phyloP scores from a whole-genome alignment of 2,329 filamentous ascomycete genomes.

The Paraphaeosphaeria minitans region DNA sequence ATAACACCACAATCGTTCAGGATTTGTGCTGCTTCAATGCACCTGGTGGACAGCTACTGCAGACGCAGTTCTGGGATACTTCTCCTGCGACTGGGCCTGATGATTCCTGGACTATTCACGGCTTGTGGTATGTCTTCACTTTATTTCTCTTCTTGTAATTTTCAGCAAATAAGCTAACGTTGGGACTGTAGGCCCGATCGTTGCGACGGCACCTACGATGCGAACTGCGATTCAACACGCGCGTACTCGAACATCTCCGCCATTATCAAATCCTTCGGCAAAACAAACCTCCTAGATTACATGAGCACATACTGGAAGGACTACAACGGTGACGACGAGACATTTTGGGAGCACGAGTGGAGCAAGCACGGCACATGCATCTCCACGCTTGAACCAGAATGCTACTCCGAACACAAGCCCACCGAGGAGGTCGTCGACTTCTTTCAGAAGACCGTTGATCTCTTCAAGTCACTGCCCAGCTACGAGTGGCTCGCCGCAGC shows the following conservation, averaged over 20 bases:
- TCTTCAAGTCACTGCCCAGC: slow-evolving; percentile 70
- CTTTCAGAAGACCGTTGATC: slow-evolving; percentile 67
- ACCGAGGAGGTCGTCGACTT: slow-evolving; percentile 71
- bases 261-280: slow-evolving; percentile 62
- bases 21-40: slow-evolving; percentile 77
- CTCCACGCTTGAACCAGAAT: slow-evolving; percentile 67
- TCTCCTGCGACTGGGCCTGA: slow-evolving; percentile 66
- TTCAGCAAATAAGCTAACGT: not conserved
- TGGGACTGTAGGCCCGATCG: slow-evolving; percentile 51
- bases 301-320: slow-evolving; percentile 78
- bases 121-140: slow-evolving; percentile 60
- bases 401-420: slow-evolving; percentile 63
- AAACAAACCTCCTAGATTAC: slow-evolving; percentile 63
- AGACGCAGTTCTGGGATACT: slow-evolving; percentile 80
- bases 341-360: slow-evolving; percentile 74
- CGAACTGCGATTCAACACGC: slow-evolving; percentile 66
- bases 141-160: not conserved
- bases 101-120: slow-evolving; percentile 77
- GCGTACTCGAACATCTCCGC: slow-evolving; percentile 68
- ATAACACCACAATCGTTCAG: slow-evolving; percentile 63
- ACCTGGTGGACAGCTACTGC: slow-evolving; percentile 71
- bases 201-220: slow-evolving; percentile 72
- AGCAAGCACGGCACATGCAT: slow-evolving; percentile 76
- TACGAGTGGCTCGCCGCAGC: slow-evolving; percentile 67
- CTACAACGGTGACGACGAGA: slow-evolving; percentile 65